phyloP scores from a whole-genome alignment of 257 asterid species.

The Jacaranda copaia region DNA sequence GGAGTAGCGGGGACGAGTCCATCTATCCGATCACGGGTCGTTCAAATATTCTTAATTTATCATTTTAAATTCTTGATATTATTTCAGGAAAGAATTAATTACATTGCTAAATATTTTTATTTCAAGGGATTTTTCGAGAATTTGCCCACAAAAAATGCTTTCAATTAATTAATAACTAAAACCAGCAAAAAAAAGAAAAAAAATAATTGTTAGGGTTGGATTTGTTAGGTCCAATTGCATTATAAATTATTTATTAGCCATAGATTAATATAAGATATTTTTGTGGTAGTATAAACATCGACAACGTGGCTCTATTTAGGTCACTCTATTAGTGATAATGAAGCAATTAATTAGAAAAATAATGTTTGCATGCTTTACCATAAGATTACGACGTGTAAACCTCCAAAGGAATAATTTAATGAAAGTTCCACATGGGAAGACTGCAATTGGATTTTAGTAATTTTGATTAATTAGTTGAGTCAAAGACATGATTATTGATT shows the following conservation, averaged over 20 bases:
- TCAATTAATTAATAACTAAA: neutral
- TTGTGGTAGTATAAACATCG: constrained; percentile 28
- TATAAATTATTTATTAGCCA: constrained; percentile 19
- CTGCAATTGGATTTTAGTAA: constrained; percentile 22
- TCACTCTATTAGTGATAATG: constrained; percentile 37
- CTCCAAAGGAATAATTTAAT: constrained; percentile 5
- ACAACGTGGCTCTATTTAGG: constrained; percentile 52
- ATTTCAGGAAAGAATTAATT: too few species aligned
- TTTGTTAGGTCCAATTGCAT: constrained; percentile 29
- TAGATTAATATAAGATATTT: constrained; percentile 21
- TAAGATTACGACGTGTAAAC: constrained; percentile 34
- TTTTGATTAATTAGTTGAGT: constrained; percentile 39
- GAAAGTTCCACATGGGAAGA: constrained; percentile 37
- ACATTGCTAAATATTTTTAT: too few species aligned
- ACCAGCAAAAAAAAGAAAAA: neutral
- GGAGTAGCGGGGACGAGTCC: neutral
- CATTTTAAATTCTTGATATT: neutral
- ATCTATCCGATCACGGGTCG: neutral
- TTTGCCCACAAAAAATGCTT: too few species aligned
- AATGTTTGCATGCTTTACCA: constrained; percentile 40
- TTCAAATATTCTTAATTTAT: constrained; percentile 5
- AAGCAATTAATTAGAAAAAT: constrained; percentile 28
- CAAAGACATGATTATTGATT: constrained; percentile 19
- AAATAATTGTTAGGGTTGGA: neutral
- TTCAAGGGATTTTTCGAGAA: too few species aligned